Base-by-base conservation (phyloP, 805 yeast genomes). In the Yamadazyma tumulicola region DNA sequence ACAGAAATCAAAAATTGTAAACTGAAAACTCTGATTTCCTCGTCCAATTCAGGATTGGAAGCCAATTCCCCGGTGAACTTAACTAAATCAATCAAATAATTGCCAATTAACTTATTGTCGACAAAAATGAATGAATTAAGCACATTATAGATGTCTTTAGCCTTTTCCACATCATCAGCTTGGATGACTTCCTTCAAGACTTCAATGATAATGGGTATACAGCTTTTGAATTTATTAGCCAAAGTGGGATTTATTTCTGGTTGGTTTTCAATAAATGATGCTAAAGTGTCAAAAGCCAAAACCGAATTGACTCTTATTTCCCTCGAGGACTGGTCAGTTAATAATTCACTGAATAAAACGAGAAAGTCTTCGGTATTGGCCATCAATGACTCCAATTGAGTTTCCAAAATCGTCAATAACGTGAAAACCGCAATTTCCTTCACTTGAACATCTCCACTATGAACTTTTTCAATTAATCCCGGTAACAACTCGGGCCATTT, bases 391-490 rank as follows among this genome's bases (percentile, higher is more conserved):
- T 76, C 71, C 37, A 79, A 73, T 50, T 73, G 76, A 30, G 79
- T 74, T 59, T 93, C 97, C 51, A 91, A 70, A 33, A 93, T 61
- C 37, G 93, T 75, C 60, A 74, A 78, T 41, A 93, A 66, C 33
- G 88, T 75, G 69, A 77, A 93, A 23, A 86, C 79, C 23, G 95
- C 83, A 57, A 85, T 81, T 64, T 89, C 96, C 57, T 89, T 79
- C 34, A 79, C 69, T 45, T 76, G 79, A 31, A 71, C 62, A 37
- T 75, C 72, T 12, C 21, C 11, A 31, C 87, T 38, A 41, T 61
- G 65, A 26, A 65, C 82, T 28, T 85, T 84, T 37, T 70, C 64
- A 37, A 84, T 79, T 52, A 93, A 70, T 34, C 75, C 67, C 21
- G 85, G 83, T 42, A 91, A 72, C 46, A 93, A 72, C 26, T 77